Percentiles rank a stretch among this genome's conserved stretches.
These are phyloP conservation scores for Odonthalia washingtoniensis DNA, from an alignment of 31 red algal species.

Conservation along the genomic window DNA sequence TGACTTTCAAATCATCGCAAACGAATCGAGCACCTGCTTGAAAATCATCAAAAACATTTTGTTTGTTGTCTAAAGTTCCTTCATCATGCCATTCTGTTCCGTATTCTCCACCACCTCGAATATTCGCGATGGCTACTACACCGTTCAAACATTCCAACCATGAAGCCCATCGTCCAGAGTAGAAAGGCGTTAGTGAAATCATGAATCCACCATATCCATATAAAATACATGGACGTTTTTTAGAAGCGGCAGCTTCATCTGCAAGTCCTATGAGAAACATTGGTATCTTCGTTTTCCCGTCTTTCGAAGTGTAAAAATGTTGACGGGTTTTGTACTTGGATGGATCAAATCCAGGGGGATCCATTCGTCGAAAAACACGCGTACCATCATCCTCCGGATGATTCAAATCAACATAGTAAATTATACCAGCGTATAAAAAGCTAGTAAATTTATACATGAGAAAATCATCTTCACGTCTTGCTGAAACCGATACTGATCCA, in stretches of 20 bases:
- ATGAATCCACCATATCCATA: conserved; percentile 93
- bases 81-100: conserved; percentile 86
- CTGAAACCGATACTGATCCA: conserved; percentile 58
- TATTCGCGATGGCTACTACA: conserved; percentile 77
- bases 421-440: conserved; percentile 75
- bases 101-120: conserved; percentile 89
- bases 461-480: conserved; percentile 55
- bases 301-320: conserved; percentile 78
- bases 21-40: conserved; percentile 68
- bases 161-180: conserved; percentile 63
- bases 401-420: conserved; percentile 80
- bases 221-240: conserved; percentile 63
- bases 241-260: background rate
- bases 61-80: conserved; percentile 81
- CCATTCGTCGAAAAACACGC: conserved; percentile 73
- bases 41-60: conserved; percentile 91
- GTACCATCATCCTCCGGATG: conserved; percentile 66
- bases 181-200: conserved; percentile 82
- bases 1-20: conserved; percentile 48
- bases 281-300: conserved; percentile 69
- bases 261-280: conserved; percentile 71
- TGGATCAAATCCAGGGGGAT: conserved; percentile 79
- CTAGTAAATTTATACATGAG: conserved; percentile 81
- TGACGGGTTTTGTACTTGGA: conserved; percentile 66
- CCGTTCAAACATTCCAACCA: conserved; percentile 81